Percentiles rank a stretch among this genome's conserved stretches.
Evolutionary conservation across 2,329 filamentous ascomycete genomes (phyloP).

Genomic region (Pezicula neosporulosa): DNA sequence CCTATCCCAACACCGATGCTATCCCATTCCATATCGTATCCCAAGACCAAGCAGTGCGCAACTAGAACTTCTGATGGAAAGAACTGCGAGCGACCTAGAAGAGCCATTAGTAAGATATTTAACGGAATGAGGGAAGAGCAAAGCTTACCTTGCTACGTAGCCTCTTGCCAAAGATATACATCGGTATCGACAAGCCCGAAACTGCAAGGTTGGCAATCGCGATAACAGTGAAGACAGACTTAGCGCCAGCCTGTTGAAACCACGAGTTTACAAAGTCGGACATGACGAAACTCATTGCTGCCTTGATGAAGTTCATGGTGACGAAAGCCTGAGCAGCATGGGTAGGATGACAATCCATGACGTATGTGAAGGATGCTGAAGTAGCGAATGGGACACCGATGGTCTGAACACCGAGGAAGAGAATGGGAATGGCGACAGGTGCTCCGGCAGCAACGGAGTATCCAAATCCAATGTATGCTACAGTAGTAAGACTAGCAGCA

Average conservation of each 20-base stretch:
- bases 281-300: conserved; percentile 29
- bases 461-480: conserved; percentile 36
- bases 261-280: conserved; percentile 13
- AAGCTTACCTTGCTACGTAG: conserved; percentile 14
- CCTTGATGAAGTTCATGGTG: conserved; percentile 35
- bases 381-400: conserved; percentile 32
- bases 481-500: conserved; percentile 26
- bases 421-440: conserved; percentile 22
- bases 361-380: conserved; percentile 32
- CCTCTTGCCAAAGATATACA: conserved; percentile 24
- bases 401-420: conserved; percentile 31
- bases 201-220: conserved; percentile 4
- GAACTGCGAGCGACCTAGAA: no score
- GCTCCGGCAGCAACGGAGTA: conserved; percentile 26
- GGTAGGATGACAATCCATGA: conserved; percentile 34
- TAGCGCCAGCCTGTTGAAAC: conserved; percentile 17
- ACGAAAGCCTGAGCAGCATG: conserved; percentile 36
- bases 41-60: no score
- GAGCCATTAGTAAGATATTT: no score
- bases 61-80: no score
- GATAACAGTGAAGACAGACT: conserved; percentile 8
- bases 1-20: no score
- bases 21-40: no score
- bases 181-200: conserved; percentile 15
- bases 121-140: no score